Evolutionary conservation across 2,329 filamentous ascomycete genomes (phyloP), one percentile per base, ranked within the genome.

Genomic region (Lasiodiplodia hormozganensis): DNA sequence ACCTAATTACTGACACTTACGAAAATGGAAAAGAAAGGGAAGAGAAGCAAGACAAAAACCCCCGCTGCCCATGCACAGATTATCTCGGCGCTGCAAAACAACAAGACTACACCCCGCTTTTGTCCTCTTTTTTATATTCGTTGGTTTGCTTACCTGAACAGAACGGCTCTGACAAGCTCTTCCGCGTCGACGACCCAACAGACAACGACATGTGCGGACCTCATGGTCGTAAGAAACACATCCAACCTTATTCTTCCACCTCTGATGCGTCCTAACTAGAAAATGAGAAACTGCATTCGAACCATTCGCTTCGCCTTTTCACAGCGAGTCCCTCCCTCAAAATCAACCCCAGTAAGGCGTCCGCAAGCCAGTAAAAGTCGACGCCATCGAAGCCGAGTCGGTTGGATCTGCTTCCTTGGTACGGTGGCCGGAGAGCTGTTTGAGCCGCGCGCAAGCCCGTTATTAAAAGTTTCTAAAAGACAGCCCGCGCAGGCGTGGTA

Each of bases 381-480:
- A 72, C 31, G 71, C 67, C 36, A 73, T 70, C n/a, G 70, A 64
- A 10, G 62, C 65, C 47, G 67, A 69, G n/a, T 74, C 77, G 14
- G 75, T 72, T 3, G 84, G 83, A 69, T 89, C 86, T 28, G 60
- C 11, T 68, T 92, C 90, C 74, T 88, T 90, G 80, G 91, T 92
- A 70, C 90, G 84, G 75, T 93, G 90, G 18, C 91, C 91, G 58
- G 85, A 84, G 72, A 88, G 79, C 87, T 82, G 36, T 47, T 38
- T 36, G 16, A 6, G 14, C 7, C 36, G 34, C 28, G 28, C 40
- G 25, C 10, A 52, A 51, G n/a, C 43, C 28, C 36, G 38, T 23
- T 52, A 56, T n/a, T 47, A 67, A 56, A 70, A 16, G 23, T n/a
- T 64, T 34, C 21, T 34, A 47, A 21, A 21, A 47, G 21, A 8